These are phyloP conservation scores for Aspergillus calidoustus DNA, from an alignment of 2,329 filamentous ascomycete genomes.

Conservation along the genomic window DNA sequence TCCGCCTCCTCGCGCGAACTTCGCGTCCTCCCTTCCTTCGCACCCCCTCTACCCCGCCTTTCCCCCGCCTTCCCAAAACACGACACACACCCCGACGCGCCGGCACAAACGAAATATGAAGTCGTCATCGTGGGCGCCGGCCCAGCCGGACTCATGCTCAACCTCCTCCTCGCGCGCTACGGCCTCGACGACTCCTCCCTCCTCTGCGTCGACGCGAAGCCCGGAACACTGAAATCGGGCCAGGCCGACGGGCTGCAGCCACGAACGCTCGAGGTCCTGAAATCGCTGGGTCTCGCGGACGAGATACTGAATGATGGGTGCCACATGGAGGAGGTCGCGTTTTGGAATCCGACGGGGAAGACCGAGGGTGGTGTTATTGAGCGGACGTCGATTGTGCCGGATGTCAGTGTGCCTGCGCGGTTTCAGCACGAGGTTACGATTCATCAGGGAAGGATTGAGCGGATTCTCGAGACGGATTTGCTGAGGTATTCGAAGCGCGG, in stretches of 20 bases:
- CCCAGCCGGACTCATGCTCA: slow-evolving; percentile 49
- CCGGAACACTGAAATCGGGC: slow-evolving; percentile 44
- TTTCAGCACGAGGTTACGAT: slow-evolving; percentile 73
- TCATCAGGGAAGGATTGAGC: slow-evolving; percentile 73
- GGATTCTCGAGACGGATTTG: slow-evolving; percentile 70
- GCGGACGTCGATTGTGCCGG: slow-evolving; percentile 59
- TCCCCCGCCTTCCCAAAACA: slow-evolving; percentile 37
- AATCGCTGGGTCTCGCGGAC: slow-evolving; percentile 46
- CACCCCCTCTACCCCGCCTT: slow-evolving; percentile 46
- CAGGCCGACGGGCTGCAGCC: slow-evolving; percentile 51
- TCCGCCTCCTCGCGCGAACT: slow-evolving; percentile 42
- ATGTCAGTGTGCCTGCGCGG: slow-evolving; percentile 67
- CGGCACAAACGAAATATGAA: slow-evolving; percentile 43
- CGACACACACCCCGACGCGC: slow-evolving; percentile 11
- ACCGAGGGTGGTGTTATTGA: slow-evolving; percentile 57
- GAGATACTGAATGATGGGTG: slow-evolving; percentile 46
- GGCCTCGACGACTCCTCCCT: slow-evolving; percentile 47
- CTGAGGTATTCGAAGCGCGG: slow-evolving; percentile 61
- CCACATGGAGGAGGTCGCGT: slow-evolving; percentile 62
- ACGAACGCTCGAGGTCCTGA: slow-evolving; percentile 49
- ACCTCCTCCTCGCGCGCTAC: slow-evolving; percentile 49
- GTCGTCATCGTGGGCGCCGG: slow-evolving; percentile 50
- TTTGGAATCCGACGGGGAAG: slow-evolving; percentile 67
- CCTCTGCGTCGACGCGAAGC: slow-evolving; percentile 49
- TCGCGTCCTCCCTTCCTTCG: slow-evolving; percentile 46